These are phyloP conservation scores for Lasiosphaeris hirsuta DNA, from an alignment of 495 filamentous ascomycete species.

Conservation along the genomic window DNA sequence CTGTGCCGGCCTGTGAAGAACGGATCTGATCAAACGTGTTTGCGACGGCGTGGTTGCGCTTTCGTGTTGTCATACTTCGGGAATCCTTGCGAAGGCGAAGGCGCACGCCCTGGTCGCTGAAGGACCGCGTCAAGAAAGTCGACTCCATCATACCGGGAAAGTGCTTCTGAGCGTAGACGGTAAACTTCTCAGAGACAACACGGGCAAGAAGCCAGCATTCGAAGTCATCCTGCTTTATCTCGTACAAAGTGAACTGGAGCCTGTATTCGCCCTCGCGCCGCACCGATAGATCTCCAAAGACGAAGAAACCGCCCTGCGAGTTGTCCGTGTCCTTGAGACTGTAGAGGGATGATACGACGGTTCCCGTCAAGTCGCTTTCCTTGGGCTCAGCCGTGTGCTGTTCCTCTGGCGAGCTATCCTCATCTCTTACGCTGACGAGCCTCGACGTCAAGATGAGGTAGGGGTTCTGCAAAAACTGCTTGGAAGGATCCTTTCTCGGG, in stretches of 20 bases:
- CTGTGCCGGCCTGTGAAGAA: slow-evolving; percentile 3
- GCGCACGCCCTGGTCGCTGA: slow-evolving; percentile 92
- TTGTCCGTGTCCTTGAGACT: slow-evolving; percentile 90
- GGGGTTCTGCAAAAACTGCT: slow-evolving; percentile 66
- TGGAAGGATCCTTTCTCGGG: slow-evolving; percentile 65
- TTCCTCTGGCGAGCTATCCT: slow-evolving; percentile 49
- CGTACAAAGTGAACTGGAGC: slow-evolving; percentile 82
- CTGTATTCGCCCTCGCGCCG: slow-evolving; percentile 75
- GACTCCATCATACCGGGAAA: slow-evolving; percentile 89
- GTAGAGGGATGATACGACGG: slow-evolving; percentile 87
- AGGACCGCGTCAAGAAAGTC: slow-evolving; percentile 85
- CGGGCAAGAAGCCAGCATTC: slow-evolving; percentile 57
- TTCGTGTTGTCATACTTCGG: slow-evolving; percentile 41
- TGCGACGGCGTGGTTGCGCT: slow-evolving; percentile 31
- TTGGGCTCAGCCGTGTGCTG: slow-evolving; percentile 40
- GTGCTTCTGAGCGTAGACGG: slow-evolving; percentile 70
- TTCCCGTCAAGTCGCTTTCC: slow-evolving; percentile 59
- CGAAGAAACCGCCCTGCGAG: slow-evolving; percentile 90
- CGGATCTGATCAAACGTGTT: slow-evolving; percentile 16
- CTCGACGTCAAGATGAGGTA: slow-evolving; percentile 65
- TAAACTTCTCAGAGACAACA: slow-evolving; percentile 70
- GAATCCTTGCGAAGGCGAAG: slow-evolving; percentile 84
- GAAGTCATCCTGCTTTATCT: slow-evolving; percentile 70
- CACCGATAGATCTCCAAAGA: slow-evolving; percentile 92
- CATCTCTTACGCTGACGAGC: slow-evolving; percentile 50